Evolutionary conservation across 2,329 filamentous ascomycete genomes (phyloP).

Genomic region (Fusarium nematophilum): DNA sequence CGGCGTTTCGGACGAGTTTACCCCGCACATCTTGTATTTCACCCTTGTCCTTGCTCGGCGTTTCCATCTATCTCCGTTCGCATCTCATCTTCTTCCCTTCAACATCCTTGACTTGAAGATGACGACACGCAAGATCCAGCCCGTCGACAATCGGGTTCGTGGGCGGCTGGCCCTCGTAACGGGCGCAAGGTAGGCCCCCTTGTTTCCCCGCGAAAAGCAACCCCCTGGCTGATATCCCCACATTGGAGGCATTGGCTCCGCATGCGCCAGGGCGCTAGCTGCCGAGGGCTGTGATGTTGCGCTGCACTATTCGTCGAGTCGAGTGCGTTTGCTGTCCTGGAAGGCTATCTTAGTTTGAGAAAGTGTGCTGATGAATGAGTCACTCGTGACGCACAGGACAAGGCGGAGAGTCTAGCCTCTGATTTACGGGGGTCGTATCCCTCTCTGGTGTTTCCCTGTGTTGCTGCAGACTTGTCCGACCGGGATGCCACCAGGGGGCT

Average conservation of each 20-base stretch:
- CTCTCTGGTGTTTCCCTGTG: slow-evolving; percentile 6
- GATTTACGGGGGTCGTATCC: slow-evolving; percentile 20
- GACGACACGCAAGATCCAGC: slow-evolving; percentile 36
- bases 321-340: slow-evolving; percentile 33
- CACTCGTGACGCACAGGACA: slow-evolving; percentile 35
- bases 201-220: neutral
- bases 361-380: neutral
- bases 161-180: slow-evolving; percentile 49
- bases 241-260: slow-evolving; percentile 52
- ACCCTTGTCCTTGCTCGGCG: slow-evolving; percentile 6
- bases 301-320: slow-evolving; percentile 49
- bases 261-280: slow-evolving; percentile 47
- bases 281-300: slow-evolving; percentile 51
- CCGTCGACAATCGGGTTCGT: slow-evolving; percentile 39
- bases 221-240: slow-evolving; percentile 1
- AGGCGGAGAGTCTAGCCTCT: slow-evolving; percentile 45
- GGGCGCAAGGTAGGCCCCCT: slow-evolving; percentile 44
- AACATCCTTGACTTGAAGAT: slow-evolving; percentile 5
- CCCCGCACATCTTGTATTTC: slow-evolving; percentile 26
- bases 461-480: slow-evolving; percentile 20
- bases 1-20: slow-evolving; percentile 33
- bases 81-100: neutral
- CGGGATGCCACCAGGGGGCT: slow-evolving; percentile 20
- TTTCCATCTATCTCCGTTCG: slow-evolving; percentile 2
- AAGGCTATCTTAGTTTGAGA: neutral